A percentile compares a stretch with the other conserved stretches of the same genome.
phyloP scores from a whole-genome alignment of 2,329 filamentous ascomycete species.

The Xenoacremonium recifei region DNA sequence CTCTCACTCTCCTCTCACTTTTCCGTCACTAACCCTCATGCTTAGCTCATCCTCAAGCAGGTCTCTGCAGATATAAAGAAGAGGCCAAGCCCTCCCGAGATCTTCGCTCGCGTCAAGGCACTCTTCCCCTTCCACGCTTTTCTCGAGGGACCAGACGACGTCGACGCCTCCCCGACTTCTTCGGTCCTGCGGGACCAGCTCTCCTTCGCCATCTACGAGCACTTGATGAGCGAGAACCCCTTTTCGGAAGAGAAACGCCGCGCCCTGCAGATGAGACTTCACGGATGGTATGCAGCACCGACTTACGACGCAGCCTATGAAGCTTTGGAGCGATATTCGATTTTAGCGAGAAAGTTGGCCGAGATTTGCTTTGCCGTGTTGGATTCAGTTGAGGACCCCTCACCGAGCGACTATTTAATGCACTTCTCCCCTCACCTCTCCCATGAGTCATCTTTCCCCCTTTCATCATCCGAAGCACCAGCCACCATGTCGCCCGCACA shows the following conservation, averaged over 20 bases:
- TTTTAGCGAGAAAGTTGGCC: conserved; percentile 35
- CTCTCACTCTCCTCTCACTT: too few species aligned
- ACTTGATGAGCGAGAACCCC: conserved; percentile 28
- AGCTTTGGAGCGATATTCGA: conserved; percentile 29
- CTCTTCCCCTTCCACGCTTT: conserved; percentile 30
- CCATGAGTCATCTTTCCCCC: conserved; percentile 9
- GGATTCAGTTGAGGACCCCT: conserved; percentile 13
- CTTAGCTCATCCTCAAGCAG: conserved; percentile 27
- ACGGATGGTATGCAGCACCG: conserved; percentile 31
- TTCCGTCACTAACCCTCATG: neutral
- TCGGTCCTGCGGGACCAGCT: conserved; percentile 33
- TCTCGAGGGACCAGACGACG: conserved; percentile 18
- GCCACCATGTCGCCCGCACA: conserved; percentile 9
- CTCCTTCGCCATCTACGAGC: conserved; percentile 33
- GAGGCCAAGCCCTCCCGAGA: conserved; percentile 14
- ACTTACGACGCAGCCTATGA: conserved; percentile 28
- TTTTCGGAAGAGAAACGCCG: conserved; percentile 18
- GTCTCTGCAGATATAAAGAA: conserved; percentile 10
- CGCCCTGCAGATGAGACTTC: conserved; percentile 30
- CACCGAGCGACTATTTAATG: conserved; percentile 1
- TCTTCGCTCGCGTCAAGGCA: conserved; percentile 36
- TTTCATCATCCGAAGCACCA: conserved; percentile 9
- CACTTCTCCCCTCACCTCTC: conserved; percentile 5
- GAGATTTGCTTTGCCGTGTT: conserved; percentile 26
- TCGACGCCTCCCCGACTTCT: conserved; percentile 29